Evolutionary conservation across 768 basidiomycete genomes (phyloP), one percentile per base, ranked within the genome.

Genomic region (Gelatoporia subvermispora): DNA sequence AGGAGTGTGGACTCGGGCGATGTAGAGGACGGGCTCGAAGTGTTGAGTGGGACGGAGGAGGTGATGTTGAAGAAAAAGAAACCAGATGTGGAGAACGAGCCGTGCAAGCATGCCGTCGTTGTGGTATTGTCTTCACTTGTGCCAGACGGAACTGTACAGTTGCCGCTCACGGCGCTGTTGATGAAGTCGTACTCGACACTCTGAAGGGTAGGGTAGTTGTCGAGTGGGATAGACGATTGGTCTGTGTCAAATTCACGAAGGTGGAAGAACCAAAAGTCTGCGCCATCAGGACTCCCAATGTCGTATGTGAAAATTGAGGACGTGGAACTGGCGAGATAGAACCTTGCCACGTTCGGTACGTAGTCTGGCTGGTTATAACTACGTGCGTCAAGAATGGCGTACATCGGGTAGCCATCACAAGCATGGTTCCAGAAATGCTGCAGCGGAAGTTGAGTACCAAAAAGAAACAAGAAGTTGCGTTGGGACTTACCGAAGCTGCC

Each of bases 391-490:
- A 57, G 35, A 23, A 53, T 50, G 35, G 39, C 55, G 28, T 41
- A 52, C 45, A 53, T 53, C 10, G 55, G 55, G 22, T 47, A 56
- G 31, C 38, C 38, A 23, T 53, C 52, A 35, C 52, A 57, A 21
- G 47, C 39, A 24, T 52, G 55, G 4, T 56, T 25, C 55, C 55
- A 56, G 17, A 44, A 35, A 10, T 47, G 15, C 51, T 53, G 18
- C 15, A 37, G 18, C 17, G n/a, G 13, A 10, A 17, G 40, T 20
- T 45, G 36, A 25, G 42, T 28, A 9, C 16, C n/a, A n/a, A 18
- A 8, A 9, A 15, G 16, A 23, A 25, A 18, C 21, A 44, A 10
- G 17, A 4, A 23, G 18, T 21, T 17, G 5, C 22, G 15, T 15
- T 13, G 3, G n/a, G 13, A 28, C 51, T 5, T 24, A 56, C 55